Evolutionary conservation across 2,329 filamentous ascomycete species (phyloP), one percentile per base, ranked within the genome.

Genomic region (Fusarium mexicanum): DNA sequence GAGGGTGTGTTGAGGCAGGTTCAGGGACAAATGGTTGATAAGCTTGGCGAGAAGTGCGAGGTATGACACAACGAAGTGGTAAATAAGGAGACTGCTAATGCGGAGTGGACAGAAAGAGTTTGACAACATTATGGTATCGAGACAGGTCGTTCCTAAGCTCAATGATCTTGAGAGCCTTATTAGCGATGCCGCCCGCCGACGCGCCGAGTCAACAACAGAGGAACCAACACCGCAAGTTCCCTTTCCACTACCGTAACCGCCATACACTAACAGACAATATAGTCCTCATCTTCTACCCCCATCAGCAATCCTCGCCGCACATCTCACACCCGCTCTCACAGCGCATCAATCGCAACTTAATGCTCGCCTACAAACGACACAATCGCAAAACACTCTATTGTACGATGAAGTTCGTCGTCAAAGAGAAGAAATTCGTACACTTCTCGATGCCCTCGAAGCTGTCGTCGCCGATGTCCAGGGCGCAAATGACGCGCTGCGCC

Each of bases 91-190:
- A 33, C 64, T 53, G 46, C 70, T 73, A 50, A 79, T 6, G 17
- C 3, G 13, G 4, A 6, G 31, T 50, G 33, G 35, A 44, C 70
- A 88, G 84, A 85, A 85, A 77, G 89, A 91, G 79, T 92, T 92
- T 78, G 86, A 87, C 26, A 83, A 82, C 24, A 89, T 91, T 64
- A 79, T 91, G 67, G 76, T 82, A 24, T 82, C 84, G 67, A 82
- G 89, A 67, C 83, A 85, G 50, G 89, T 91, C 18, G 85, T 92
- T 6, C 82, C 83, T 44, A 86, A 86, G 68, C 84, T 92, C 16
- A 92, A 92, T 79, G 86, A 88, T 79, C 84, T 91, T 12, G 90
- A 92, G 77, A 81, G 75, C 33, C 83, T 92, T 20, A 84, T 90
- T 57, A 83, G 80, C 64, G 87, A 89, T 60, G 90, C 90, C 10